These are phyloP conservation scores for Cladosporium colombiae DNA, from an alignment of 2,329 filamentous ascomycete species.

Conservation along the genomic window DNA sequence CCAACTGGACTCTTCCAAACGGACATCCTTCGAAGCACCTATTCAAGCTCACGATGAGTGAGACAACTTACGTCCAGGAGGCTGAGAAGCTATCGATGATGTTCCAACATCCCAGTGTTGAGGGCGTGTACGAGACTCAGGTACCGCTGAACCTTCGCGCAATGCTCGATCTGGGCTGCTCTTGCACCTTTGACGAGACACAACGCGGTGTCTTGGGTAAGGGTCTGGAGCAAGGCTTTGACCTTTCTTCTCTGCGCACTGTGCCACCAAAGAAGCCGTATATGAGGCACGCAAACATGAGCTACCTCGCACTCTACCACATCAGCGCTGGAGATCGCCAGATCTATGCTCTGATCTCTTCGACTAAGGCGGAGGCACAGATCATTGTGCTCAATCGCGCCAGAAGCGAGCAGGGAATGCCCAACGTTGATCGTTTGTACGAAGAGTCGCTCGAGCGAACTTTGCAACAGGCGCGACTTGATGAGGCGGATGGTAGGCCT, in stretches of 20 bases:
- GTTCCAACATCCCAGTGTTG: slow-evolving; percentile 90
- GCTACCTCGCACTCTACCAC: slow-evolving; percentile 91
- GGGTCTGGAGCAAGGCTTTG: slow-evolving; percentile 91
- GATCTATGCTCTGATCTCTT: slow-evolving; percentile 91
- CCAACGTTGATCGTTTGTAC: slow-evolving; percentile 89
- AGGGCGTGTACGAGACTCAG: slow-evolving; percentile 95
- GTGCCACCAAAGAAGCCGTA: slow-evolving; percentile 71
- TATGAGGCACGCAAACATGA: slow-evolving; percentile 67
- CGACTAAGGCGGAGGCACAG: slow-evolving; percentile 74
- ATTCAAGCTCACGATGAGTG: slow-evolving; percentile 88
- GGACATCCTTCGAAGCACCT: slow-evolving; percentile 91
- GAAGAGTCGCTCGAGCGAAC: slow-evolving; percentile 61
- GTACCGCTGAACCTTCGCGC: slow-evolving; percentile 84
- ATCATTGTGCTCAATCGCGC: slow-evolving; percentile 84
- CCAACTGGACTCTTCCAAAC: slow-evolving; percentile 89
- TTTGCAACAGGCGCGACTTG: slow-evolving; percentile 50
- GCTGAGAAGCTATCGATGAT: slow-evolving; percentile 77
- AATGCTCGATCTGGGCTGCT: slow-evolving; percentile 83
- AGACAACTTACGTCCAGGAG: slow-evolving; percentile 84
- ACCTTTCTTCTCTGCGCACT: slow-evolving; percentile 73
- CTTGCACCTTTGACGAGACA: slow-evolving; percentile 89
- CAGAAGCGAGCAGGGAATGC: slow-evolving; percentile 79
- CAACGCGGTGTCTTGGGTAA: slow-evolving; percentile 89
- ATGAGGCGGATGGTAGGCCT: slow-evolving; percentile 67
- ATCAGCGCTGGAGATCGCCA: slow-evolving; percentile 87